phyloP scores from a whole-genome alignment of 768 basidiomycete species.

The Trametes villosa region DNA sequence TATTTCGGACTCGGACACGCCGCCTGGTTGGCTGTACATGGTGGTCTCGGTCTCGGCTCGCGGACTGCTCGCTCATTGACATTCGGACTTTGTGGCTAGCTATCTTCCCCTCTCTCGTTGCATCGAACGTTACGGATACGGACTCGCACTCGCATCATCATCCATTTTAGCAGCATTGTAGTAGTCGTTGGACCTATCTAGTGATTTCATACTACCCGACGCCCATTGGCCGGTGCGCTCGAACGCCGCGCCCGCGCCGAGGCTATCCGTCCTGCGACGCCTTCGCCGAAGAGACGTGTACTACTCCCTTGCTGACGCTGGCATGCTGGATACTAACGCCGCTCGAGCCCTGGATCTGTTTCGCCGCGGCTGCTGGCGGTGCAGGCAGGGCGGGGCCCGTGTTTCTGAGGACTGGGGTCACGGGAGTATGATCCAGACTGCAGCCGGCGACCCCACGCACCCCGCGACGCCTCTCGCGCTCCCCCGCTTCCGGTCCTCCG shows the following conservation, averaged over 20 bases:
- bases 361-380: neutral
- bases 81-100: slow-evolving; percentile 16
- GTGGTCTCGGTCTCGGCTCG: neutral
- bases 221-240: neutral
- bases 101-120: slow-evolving; percentile 19
- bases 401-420: neutral
- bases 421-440: neutral
- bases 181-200: slow-evolving; percentile 27
- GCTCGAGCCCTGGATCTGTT: neutral
- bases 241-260: neutral
- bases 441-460: neutral
- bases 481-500: neutral
- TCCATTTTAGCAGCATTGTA: slow-evolving; percentile 26
- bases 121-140: slow-evolving; percentile 22
- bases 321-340: no score
- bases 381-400: neutral
- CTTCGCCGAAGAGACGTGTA: no score
- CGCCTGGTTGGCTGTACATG: slow-evolving; percentile 9
- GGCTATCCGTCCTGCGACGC: no score
- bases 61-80: slow-evolving; percentile 19
- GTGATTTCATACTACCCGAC: slow-evolving; percentile 14
- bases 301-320: no score
- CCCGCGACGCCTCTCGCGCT: no score
- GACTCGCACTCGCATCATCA: slow-evolving; percentile 23
- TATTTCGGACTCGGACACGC: slow-evolving; percentile 10